These are phyloP conservation scores for Alternaria consortialis DNA, from an alignment of 2,329 filamentous ascomycete genomes.

Conservation along the genomic window DNA sequence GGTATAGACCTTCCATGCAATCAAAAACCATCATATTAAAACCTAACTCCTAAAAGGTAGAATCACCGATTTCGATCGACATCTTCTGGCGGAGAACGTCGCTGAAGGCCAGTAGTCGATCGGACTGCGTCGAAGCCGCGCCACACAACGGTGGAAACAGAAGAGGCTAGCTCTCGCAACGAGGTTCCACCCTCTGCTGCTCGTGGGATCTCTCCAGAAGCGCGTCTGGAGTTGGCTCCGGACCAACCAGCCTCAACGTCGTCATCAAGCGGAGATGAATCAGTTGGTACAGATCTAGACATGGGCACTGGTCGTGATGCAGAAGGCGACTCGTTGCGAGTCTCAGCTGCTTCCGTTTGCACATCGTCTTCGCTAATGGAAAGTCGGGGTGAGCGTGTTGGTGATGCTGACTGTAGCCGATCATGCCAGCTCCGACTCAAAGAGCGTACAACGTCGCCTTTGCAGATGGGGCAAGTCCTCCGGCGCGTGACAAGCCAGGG, in stretches of 20 bases:
- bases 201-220: conserved; percentile 24
- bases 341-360: conserved; percentile 57
- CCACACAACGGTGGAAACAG: conserved; percentile 49
- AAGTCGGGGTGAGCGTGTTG: conserved; percentile 25
- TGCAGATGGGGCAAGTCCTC: conserved; percentile 98
- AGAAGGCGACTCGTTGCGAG: conserved; percentile 59
- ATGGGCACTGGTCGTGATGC: conserved; percentile 59
- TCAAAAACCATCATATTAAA: conserved; percentile 17
- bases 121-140: conserved; percentile 47
- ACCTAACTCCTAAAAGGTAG: conserved; percentile 4
- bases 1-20: conserved; percentile 31
- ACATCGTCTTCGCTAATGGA: conserved; percentile 53
- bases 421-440: conserved; percentile 47
- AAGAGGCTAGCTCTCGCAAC: conserved; percentile 42
- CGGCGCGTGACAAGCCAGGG: conserved; percentile 96
- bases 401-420: conserved; percentile 33
- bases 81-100: conserved; percentile 41
- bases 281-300: conserved; percentile 21
- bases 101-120: conserved; percentile 39
- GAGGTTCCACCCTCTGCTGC: conserved; percentile 34
- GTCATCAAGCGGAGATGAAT: conserved; percentile 20
- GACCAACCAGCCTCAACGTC: conserved; percentile 49
- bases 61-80: conserved; percentile 46
- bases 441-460: conserved; percentile 85
- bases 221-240: conserved; percentile 55